These are phyloP conservation scores for Candida glaebosa DNA, from an alignment of 805 yeast species.

Conservation along the genomic window DNA sequence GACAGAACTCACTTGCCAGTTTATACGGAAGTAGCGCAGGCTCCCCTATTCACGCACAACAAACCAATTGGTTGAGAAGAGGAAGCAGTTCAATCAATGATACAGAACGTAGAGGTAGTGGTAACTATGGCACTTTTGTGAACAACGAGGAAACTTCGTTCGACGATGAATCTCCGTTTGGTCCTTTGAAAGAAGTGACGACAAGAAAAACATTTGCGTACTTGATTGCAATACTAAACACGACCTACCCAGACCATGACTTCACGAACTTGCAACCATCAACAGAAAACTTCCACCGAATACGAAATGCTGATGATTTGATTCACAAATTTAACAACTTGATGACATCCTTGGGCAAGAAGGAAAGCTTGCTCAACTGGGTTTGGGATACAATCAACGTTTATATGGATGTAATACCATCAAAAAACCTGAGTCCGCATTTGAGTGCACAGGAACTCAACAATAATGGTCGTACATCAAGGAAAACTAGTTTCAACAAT, in stretches of 20 bases:
- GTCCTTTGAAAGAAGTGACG: slow-evolving; percentile 82
- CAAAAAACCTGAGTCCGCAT: slow-evolving; percentile 23
- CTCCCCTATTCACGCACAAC: slow-evolving; percentile 18
- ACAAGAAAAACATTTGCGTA: slow-evolving; percentile 89
- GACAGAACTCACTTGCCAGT: slow-evolving; percentile 34
- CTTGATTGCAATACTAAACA: slow-evolving; percentile 83
- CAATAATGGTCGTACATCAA: slow-evolving; percentile 16
- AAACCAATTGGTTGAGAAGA: slow-evolving; percentile 9
- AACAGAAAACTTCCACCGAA: slow-evolving; percentile 43
- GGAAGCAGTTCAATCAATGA: slow-evolving; percentile 22
- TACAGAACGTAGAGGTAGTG: slow-evolving; percentile 26
- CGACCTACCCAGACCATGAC: slow-evolving; percentile 95
- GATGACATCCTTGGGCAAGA: slow-evolving; percentile 49
- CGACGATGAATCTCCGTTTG: slow-evolving; percentile 70
- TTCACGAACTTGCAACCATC: slow-evolving; percentile 84
- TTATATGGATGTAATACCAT: slow-evolving; percentile 64
- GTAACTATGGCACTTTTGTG: slow-evolving; percentile 9
- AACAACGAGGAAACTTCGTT: slow-evolving; percentile 13
- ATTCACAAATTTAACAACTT: slow-evolving; percentile 73
- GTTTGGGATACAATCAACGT: slow-evolving; percentile 86
- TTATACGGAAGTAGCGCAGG: slow-evolving; percentile 38
- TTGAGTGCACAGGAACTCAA: slow-evolving; percentile 9
- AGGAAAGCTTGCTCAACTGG: slow-evolving; percentile 49
- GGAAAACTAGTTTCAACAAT: slow-evolving; percentile 25
- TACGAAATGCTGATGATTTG: slow-evolving; percentile 41